Base-by-base conservation (phyloP, 345 rosid genomes). In the Aquilaria malaccensis region DNA sequence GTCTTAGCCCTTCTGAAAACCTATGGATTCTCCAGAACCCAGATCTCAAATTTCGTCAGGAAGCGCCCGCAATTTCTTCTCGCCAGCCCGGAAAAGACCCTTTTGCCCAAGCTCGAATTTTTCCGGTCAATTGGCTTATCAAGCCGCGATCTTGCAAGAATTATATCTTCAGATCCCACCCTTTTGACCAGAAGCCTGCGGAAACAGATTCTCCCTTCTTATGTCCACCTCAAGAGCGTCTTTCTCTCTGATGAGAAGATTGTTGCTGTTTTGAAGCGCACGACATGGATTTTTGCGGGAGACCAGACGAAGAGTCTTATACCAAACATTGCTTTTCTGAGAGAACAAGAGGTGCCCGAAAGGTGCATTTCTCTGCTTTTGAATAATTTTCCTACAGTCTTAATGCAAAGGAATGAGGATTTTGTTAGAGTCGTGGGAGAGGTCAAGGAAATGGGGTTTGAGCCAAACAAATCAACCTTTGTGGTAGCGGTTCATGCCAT, bases 401-500 rank as follows among this genome's bases (percentile, higher is more conserved):
- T 76, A 64, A 74, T 73, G 80, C 76, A 72, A 31, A 79, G 50
- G 61, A 69, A 61, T 10, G 79, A 58, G 0, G 63, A 61, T 57
- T 83, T 83, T 9, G 30, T 69, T 9, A 55, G 22, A 14, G 66
- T 52, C n/a, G 68, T 78, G 32, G 58, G 64, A 12, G 75, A 72
- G 66, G 86, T 79, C 12, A 57, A 30, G 56, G 73, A 74, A 37
- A 80, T 77, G 81, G 91, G 85, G 3, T 79, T 83, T 52, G 71
- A 80, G 41, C 79, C 84, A 0, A 66, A 60, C 49, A 79, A 77
- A 54, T 50, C 76, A 11, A 74, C 70, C 2, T 83, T 83, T 60
- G 80, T 79, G 51, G 2, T 70, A 50, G 91, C 91, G 0, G 65
- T 85, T 2, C 81, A 69, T 31, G 76, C 83, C 0, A 66, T 78